A percentile compares a stretch with the other conserved stretches of the same genome.
phyloP scores from a whole-genome alignment of 352 stramenopile genomes.

The Phytophthora cactorum region DNA sequence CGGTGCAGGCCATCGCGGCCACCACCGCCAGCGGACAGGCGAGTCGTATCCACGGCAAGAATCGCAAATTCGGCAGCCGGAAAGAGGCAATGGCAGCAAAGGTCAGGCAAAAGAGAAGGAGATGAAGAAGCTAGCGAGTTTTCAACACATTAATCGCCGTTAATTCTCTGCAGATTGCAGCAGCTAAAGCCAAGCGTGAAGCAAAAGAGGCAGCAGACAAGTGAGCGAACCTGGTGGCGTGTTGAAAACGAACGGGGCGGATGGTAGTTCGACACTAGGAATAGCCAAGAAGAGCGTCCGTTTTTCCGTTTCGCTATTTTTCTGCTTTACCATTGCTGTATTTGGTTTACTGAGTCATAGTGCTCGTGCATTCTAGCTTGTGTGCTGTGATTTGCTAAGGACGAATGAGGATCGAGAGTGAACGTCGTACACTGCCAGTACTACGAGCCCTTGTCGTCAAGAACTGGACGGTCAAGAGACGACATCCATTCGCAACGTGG shows the following conservation, averaged over 20 bases:
- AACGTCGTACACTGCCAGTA: conserved; percentile 6
- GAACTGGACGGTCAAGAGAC: conserved; percentile 79
- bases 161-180: conserved; percentile 58
- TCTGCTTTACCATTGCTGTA: not conserved
- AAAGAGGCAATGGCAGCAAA: conserved; percentile 87
- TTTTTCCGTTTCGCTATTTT: conserved; percentile 28
- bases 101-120: conserved; percentile 25
- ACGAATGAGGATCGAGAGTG: conserved; percentile 7
- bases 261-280: conserved; percentile 4
- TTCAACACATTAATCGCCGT: conserved; percentile 4
- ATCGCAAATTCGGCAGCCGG: conserved; percentile 80
- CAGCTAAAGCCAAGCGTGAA: conserved; percentile 79
- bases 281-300: conserved; percentile 18
- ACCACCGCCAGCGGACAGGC: conserved; percentile 76
- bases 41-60: conserved; percentile 83
- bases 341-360: not conserved
- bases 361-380: conserved; percentile 8
- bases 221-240: not conserved
- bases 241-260: conserved; percentile 2
- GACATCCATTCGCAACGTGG: conserved; percentile 64
- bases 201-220: conserved; percentile 37
- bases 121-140: not conserved
- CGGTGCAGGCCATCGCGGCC: conserved; percentile 76
- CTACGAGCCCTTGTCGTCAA: conserved; percentile 65
- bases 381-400: not conserved